These are phyloP conservation scores for Metschnikowia anglica DNA, from an alignment of 805 yeast genomes.

Conservation along the genomic window DNA sequence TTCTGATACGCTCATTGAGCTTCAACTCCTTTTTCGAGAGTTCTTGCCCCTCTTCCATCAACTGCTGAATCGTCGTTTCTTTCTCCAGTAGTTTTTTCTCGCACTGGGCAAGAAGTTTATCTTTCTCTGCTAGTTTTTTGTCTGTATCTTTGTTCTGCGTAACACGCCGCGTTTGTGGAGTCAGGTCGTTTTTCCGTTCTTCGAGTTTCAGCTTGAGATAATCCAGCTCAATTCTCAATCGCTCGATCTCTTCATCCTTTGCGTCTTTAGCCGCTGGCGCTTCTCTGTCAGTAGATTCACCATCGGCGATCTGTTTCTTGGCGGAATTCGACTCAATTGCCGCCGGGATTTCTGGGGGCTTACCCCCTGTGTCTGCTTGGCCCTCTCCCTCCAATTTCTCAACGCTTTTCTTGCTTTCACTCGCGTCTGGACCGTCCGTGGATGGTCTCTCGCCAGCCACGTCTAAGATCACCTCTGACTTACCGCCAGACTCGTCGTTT, in stretches of 20 bases:
- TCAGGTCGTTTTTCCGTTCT: conserved; percentile 1
- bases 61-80: conserved; percentile 62
- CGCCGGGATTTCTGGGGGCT: too few species aligned
- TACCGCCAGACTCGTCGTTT: not conserved
- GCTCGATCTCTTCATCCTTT: conserved; percentile 2
- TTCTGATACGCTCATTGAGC: conserved; percentile 63
- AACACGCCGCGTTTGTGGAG: not conserved
- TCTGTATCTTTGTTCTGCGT: conserved; percentile 1
- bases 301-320: too few species aligned
- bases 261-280: too few species aligned
- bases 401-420: too few species aligned
- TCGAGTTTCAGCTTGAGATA: conserved; percentile 1
- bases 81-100: conserved; percentile 42
- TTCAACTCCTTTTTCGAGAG: conserved; percentile 70
- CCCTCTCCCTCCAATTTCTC: too few species aligned
- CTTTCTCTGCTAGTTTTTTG: conserved; percentile 8
- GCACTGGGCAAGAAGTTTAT: conserved; percentile 10
- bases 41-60: conserved; percentile 74
- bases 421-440: too few species aligned
- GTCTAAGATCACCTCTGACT: too few species aligned
- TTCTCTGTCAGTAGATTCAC: too few species aligned
- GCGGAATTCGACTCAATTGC: too few species aligned
- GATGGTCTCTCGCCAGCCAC: too few species aligned
- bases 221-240: conserved; percentile 1
- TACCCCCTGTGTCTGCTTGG: too few species aligned